A percentile compares a stretch with the other conserved stretches of the same genome.
phyloP scores from a whole-genome alignment of 1,284 basidiomycete species.

The Marasmius fiardii region DNA sequence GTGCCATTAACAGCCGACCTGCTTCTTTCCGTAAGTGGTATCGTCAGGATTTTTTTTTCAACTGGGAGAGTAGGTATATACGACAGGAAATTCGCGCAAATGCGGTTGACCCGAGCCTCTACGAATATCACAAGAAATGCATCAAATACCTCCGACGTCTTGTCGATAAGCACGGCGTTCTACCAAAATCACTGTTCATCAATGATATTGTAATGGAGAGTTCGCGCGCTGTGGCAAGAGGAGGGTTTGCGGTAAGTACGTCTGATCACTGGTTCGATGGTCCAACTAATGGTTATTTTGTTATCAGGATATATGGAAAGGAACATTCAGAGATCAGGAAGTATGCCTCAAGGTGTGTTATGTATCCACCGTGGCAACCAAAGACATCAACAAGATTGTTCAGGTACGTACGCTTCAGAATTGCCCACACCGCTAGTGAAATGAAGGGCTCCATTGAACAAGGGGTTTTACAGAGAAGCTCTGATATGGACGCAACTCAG shows the following conservation, averaged over 20 bases:
- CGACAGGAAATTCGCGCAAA: background rate
- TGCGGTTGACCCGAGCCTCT: background rate
- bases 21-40: too few relatives aligned
- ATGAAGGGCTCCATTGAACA: background rate
- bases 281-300: background rate
- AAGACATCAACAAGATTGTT: background rate
- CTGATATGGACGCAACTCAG: constrained; percentile 13
- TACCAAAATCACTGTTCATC: background rate
- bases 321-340: background rate
- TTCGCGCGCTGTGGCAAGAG: background rate
- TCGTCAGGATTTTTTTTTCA: too few relatives aligned
- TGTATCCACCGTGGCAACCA: background rate
- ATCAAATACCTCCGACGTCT: background rate
- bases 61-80: too few relatives aligned
- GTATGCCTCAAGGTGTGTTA: background rate
- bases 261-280: background rate
- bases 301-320: constrained; percentile 1
- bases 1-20: too few relatives aligned
- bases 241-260: background rate
- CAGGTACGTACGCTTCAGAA: background rate
- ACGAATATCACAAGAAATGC: background rate
- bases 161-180: background rate
- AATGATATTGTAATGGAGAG: background rate
- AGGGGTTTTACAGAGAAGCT: constrained; percentile 13
- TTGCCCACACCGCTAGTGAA: too few relatives aligned